Evolutionary conservation across 345 rosid genomes (phyloP).

Genomic region (Pistacia integerrima): DNA sequence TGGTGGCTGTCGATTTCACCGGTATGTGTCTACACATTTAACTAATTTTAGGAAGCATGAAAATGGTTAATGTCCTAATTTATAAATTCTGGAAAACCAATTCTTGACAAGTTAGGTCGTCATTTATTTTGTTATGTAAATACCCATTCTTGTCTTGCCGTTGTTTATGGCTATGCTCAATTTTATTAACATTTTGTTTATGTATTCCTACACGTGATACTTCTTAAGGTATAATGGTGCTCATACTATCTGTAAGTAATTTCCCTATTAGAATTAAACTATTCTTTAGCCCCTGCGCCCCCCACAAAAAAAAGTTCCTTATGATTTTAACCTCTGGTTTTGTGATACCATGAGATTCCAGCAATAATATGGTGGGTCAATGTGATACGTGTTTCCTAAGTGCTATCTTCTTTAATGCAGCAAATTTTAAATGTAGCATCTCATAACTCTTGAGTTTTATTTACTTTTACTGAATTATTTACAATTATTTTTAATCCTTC

Average conservation of each 20-base stretch:
- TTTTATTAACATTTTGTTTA: not conserved
- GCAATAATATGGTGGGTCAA: no score
- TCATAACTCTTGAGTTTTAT: no score
- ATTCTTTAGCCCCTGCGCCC: not conserved
- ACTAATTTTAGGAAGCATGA: constrained; percentile 3
- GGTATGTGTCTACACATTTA: constrained; percentile 43
- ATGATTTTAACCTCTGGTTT: no score
- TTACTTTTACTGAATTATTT: not conserved
- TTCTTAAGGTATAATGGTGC: not conserved
- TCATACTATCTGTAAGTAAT: not conserved
- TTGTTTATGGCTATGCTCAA: not conserved
- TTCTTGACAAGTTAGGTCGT: constrained; percentile 5
- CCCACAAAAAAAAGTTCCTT: no score
- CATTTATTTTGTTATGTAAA: not conserved
- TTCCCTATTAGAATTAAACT: not conserved
- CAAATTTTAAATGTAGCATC: no score
- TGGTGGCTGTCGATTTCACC: constrained; percentile 96
- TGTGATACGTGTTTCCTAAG: no score
- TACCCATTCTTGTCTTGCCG: constrained; percentile 11
- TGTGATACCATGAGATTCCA: no score
- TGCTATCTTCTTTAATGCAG: no score
- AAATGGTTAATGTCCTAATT: not conserved
- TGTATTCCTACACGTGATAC: not conserved
- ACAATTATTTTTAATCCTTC: not conserved
- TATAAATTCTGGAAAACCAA: not conserved